Base-by-base conservation (phyloP, 495 filamentous ascomycete genomes). In the Aspergillus sparsus region DNA sequence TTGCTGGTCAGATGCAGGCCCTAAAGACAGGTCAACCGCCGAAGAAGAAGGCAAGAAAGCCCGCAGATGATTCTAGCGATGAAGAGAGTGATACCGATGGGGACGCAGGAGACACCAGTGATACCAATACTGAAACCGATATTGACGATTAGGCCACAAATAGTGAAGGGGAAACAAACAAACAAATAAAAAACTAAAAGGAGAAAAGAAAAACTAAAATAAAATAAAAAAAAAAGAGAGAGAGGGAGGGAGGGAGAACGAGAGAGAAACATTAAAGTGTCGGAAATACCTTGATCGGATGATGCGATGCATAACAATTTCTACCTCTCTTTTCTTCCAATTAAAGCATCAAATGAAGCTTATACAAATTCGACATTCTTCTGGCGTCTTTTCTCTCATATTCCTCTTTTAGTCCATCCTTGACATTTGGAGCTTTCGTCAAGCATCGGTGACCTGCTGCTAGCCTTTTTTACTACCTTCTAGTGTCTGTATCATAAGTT, bases 1-100 rank as follows among this genome's bases (percentile, higher is more conserved):
- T 98, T 67, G 93, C 92, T 21, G 95, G 94, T 54, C 91, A 96
- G 76, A 97, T 98, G 94, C 86, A 87, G 45, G 89, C 90, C 1
- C 83, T 97, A 54, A 95, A 94, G 74, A 83, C 83, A 5, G 87
- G 87, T 41, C 82, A 83, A 55, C 74, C 82, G 18, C 75, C 84
- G 18, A 72, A 80, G 62, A 80, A 84, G 63, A 87, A 86, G 74
- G 80, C 82, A 70, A 79, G 77, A 75, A 78, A 78, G 68, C 72
- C 80, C 57, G 80, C 77, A 16, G 81, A 84, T 18, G 85, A 85
- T 49, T 85, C 85, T 42, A 85, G 84, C 56, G 88, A 87, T 37
- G 86, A 87, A 27, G 90, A 96, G 71, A 96, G 92, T 68, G 91
- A 93, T 68, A 96, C 92, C 27, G 92, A 96, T 7, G 89, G 89